Evolutionary conservation across 2,329 filamentous ascomycete genomes (phyloP).

Genomic region (Pseudogymnoascus sp.): DNA sequence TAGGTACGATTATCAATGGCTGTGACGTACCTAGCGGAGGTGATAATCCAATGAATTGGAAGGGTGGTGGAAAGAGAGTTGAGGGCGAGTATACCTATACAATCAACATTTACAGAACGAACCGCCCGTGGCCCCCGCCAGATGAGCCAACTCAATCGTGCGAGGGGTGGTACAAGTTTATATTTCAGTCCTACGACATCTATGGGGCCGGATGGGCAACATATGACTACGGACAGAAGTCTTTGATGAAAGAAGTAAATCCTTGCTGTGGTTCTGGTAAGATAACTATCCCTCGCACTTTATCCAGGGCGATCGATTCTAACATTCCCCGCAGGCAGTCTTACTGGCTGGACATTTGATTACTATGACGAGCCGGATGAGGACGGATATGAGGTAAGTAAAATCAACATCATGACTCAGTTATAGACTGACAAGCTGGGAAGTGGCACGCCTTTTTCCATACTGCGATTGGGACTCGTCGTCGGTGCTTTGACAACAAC

Average conservation of each 20-base stretch:
- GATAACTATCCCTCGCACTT: neutral
- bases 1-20: constrained; percentile 22
- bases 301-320: neutral
- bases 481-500: constrained; percentile 16
- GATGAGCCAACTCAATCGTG: constrained; percentile 19
- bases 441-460: constrained; percentile 16
- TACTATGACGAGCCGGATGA: constrained; percentile 19
- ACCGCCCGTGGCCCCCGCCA: constrained; percentile 24
- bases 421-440: neutral
- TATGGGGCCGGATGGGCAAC: constrained; percentile 24
- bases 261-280: constrained; percentile 18
- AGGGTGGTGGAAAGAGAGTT: constrained; percentile 24
- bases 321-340: constrained; percentile 12
- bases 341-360: constrained; percentile 24
- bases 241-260: constrained; percentile 18
- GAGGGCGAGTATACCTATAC: constrained; percentile 24
- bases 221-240: constrained; percentile 23
- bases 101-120: constrained; percentile 18
- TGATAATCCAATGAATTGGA: constrained; percentile 29
- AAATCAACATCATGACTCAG: neutral
- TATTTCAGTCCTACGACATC: constrained; percentile 20
- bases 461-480: constrained; percentile 15
- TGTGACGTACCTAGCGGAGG: constrained; percentile 23
- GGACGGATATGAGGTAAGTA: constrained; percentile 15
- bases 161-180: constrained; percentile 19